These are phyloP conservation scores for Dimocarpus longan DNA, from an alignment of 345 rosid species.

Conservation along the genomic window DNA sequence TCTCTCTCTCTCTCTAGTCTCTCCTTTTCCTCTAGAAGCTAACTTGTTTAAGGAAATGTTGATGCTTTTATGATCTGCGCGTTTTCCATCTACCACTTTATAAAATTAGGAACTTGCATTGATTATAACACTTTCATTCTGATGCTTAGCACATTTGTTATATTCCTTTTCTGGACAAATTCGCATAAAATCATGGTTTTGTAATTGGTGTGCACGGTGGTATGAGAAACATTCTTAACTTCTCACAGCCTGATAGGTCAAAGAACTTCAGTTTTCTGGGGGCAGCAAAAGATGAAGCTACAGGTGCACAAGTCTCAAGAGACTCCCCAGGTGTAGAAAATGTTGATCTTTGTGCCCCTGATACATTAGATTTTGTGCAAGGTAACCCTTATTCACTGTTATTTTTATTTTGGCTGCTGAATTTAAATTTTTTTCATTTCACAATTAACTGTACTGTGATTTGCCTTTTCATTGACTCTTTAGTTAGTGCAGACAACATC, in stretches of 20 bases:
- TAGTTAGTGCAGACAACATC: constrained; percentile 41
- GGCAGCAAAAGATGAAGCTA: constrained; percentile 32
- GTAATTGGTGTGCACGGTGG: constrained; percentile 15
- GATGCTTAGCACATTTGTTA: background rate
- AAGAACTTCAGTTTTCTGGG: constrained; percentile 27
- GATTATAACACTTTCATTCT: background rate
- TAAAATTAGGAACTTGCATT: background rate
- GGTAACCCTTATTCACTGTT: constrained; percentile 44
- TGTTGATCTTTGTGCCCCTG: constrained; percentile 57
- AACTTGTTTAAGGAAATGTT: background rate
- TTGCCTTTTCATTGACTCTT: constrained; percentile 15
- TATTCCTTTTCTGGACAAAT: background rate
- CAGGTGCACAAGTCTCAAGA: constrained; percentile 29
- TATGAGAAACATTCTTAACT: constrained; percentile 39
- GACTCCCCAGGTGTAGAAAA: constrained; percentile 32
- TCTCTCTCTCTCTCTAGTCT: background rate
- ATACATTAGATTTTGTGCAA: constrained; percentile 55
- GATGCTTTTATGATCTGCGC: constrained; percentile 8
- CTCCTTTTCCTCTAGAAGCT: background rate
- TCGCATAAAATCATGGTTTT: constrained; percentile 17
- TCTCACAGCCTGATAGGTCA: constrained; percentile 64
- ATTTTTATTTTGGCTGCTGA: constrained; percentile 18
- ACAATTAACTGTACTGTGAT: constrained; percentile 18
- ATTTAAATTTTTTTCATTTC: constrained; percentile 18
- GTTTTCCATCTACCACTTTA: constrained; percentile 5